Conservation (phyloP, 495 filamentous ascomycete genomes). For the Neurospora africana region DNA sequence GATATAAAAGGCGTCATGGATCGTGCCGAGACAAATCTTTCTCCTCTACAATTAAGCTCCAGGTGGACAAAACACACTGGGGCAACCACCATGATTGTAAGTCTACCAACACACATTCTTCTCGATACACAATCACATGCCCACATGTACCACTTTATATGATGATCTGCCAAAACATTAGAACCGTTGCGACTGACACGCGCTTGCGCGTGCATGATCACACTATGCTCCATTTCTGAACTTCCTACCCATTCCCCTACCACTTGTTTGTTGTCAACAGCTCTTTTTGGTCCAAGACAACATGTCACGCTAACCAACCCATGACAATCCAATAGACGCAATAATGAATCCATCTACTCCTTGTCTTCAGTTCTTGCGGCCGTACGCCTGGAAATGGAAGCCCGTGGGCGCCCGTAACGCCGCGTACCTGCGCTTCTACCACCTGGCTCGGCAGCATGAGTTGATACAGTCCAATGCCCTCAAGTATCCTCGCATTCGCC, state of each 20-base stretch:
- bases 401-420: slow-evolving; percentile 11
- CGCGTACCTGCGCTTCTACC: slow-evolving; percentile 38
- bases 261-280: background rate
- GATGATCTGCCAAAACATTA: slow-evolving; percentile 41
- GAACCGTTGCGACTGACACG: slow-evolving; percentile 98
- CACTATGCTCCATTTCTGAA: slow-evolving; percentile 41
- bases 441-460: slow-evolving; percentile 22
- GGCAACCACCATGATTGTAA: slow-evolving; percentile 14
- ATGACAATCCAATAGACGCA: slow-evolving; percentile 5
- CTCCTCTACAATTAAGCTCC: background rate
- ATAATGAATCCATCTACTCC: slow-evolving; percentile 28
- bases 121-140: background rate
- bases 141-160: slow-evolving; percentile 1
- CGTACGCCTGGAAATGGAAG: slow-evolving; percentile 35
- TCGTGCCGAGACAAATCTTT: background rate
- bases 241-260: slow-evolving; percentile 5
- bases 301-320: background rate
- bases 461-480: slow-evolving; percentile 24
- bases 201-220: slow-evolving; percentile 49
- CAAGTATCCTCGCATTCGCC: slow-evolving; percentile 29
- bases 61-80: background rate
- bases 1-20: background rate
- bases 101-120: slow-evolving; percentile 1
- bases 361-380: slow-evolving; percentile 42
- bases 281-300: background rate